Evolutionary conservation across 2,329 filamentous ascomycete genomes (phyloP).

Genomic region (Fusarium sp.): DNA sequence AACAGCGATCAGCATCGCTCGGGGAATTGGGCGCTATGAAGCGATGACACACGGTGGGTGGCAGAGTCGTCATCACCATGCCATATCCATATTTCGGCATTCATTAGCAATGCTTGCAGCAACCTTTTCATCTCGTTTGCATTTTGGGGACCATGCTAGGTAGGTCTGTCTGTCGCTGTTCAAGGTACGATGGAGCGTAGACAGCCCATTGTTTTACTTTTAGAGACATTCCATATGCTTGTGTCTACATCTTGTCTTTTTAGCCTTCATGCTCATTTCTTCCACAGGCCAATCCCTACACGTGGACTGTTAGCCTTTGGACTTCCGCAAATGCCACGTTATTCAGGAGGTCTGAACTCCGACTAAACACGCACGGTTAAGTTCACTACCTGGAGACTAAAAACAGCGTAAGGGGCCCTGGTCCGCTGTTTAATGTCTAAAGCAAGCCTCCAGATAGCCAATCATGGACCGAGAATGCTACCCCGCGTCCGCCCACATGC

Average conservation of each 20-base stretch:
- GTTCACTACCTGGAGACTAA: background rate
- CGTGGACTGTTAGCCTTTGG: background rate
- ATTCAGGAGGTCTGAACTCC: conserved; percentile 4
- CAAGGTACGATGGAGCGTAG: background rate
- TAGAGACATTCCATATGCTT: background rate
- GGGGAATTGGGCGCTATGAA: background rate
- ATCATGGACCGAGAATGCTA: conserved; percentile 31
- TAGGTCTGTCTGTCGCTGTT: background rate
- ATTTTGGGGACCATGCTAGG: background rate
- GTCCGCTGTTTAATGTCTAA: background rate
- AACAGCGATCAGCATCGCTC: conserved; percentile 28
- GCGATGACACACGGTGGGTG: background rate
- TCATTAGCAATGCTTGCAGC: conserved; percentile 7
- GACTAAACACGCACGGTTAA: conserved; percentile 20
- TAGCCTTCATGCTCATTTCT: background rate
- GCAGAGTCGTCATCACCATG: conserved; percentile 23
- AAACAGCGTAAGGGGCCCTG: background rate
- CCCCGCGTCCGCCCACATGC: conserved; percentile 42
- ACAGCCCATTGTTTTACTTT: background rate
- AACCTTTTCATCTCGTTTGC: conserved; percentile 5
- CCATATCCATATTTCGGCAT: conserved; percentile 14
- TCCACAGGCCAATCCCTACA: background rate
- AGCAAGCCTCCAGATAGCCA: conserved; percentile 15
- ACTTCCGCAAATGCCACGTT: conserved; percentile 27
- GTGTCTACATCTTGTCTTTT: background rate